Base-by-base conservation (phyloP, 179 eudicot species). In the Spinacia oleracea region DNA sequence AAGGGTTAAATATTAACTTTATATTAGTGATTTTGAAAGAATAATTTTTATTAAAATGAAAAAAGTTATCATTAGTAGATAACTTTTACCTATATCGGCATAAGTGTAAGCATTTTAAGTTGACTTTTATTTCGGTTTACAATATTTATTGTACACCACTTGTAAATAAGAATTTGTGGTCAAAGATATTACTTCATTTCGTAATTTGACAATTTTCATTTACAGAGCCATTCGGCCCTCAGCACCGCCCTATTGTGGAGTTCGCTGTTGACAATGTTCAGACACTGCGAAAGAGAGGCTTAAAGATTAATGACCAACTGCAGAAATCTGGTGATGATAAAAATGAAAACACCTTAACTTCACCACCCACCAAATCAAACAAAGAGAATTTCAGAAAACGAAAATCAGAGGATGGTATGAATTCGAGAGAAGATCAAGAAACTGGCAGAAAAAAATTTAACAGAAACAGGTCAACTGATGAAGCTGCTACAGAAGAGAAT, bases 161-260 rank as follows among this genome's bases (percentile, higher is more conserved):
- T n/a, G n/a, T n/a, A n/a, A n/a, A n/a, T n/a, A n/a, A n/a, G n/a
- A n/a, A n/a, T n/a, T n/a, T n/a, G n/a, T n/a, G 58, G n/a, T 48
- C 27, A 29, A 40, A 75, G 21, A 29, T 65, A 31, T 42, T 43
- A 9, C 46, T 48, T 71, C 31, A 38, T 53, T 29, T 34, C 38
- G 1, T 50, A 31, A 65, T 72, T 65, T 74, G 65, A 16, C 32
- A 21, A 20, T 43, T 73, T 25, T 35, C 66, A 46, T 73, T 56
- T 83, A 64, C 86, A 96, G 98, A 86, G 64, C 82, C 91, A 73
- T 96, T 96, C 89, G 93, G 90, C 73, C 76, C 91, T n/a, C 92
- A 89, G 83, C 96, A 89, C 86, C 97, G 99, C 43, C 99, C 99
- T 5, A 93, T 96, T 67, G 97, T 92, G 88, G 98, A 92, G 87